These are phyloP conservation scores for Aspergillus bombycis DNA, from an alignment of 2,329 filamentous ascomycete species.

Conservation along the genomic window DNA sequence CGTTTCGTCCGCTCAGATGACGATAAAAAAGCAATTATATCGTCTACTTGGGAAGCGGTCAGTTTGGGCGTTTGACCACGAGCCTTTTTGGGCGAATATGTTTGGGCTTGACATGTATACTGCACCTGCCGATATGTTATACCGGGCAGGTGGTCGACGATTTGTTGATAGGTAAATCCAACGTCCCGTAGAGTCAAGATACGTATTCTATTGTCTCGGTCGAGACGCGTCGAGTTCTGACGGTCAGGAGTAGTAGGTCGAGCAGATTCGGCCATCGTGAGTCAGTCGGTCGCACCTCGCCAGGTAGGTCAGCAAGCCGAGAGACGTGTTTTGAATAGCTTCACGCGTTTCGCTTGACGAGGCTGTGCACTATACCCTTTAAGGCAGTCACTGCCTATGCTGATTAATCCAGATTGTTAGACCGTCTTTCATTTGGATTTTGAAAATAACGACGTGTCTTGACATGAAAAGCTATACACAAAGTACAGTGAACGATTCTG, in stretches of 20 bases:
- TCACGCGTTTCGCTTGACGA: neutral
- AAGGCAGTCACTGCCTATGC: neutral
- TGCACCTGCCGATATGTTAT: constrained; percentile 17
- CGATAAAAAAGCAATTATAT: constrained; percentile 21
- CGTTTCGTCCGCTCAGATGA: constrained; percentile 17
- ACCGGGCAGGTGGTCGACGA: constrained; percentile 5
- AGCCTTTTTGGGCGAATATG: constrained; percentile 17
- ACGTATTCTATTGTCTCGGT: constrained; percentile 42
- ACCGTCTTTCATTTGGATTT: too few species aligned
- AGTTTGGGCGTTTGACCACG: constrained; percentile 16
- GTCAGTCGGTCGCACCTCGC: neutral
- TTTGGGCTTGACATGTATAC: constrained; percentile 20
- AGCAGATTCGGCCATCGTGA: neutral
- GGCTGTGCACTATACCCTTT: neutral
- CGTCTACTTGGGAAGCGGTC: constrained; percentile 17
- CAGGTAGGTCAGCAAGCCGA: neutral
- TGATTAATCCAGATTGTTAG: neutral
- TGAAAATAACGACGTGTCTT: too few species aligned
- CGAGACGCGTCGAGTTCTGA: constrained; percentile 15
- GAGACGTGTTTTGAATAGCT: neutral
- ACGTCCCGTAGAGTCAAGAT: constrained; percentile 20
- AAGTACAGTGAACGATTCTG: too few species aligned
- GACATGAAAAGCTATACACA: too few species aligned
- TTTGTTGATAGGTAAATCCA: constrained; percentile 19
- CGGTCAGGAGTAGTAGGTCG: neutral